These are phyloP conservation scores for Nicotiana attenuata DNA, from an alignment of 257 asterid species.

Conservation along the genomic window DNA sequence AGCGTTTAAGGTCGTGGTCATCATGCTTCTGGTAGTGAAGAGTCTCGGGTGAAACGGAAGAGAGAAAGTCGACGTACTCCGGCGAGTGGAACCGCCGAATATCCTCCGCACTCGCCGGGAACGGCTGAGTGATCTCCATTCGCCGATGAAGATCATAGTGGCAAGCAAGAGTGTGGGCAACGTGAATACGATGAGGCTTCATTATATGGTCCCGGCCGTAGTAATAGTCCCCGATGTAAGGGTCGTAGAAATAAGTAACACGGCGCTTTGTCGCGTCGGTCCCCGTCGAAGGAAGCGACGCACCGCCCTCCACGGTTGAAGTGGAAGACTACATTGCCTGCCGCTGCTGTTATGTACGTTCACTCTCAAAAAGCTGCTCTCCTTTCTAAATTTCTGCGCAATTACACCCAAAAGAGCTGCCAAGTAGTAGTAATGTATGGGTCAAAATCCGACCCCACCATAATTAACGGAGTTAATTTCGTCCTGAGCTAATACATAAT, in stretches of 20 bases:
- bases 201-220: conserved; percentile 79
- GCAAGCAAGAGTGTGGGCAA: conserved; percentile 69
- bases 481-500: no score
- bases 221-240: conserved; percentile 60
- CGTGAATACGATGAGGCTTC: conserved; percentile 78
- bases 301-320: conserved; percentile 23
- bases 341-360: neutral
- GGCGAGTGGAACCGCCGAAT: conserved; percentile 57
- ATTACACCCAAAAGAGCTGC: no score
- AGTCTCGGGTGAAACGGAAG: conserved; percentile 52
- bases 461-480: no score
- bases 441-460: no score
- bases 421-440: no score
- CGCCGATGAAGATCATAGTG: conserved; percentile 60
- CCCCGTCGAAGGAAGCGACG: conserved; percentile 61
- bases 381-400: no score
- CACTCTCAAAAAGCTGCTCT: neutral
- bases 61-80: conserved; percentile 61
- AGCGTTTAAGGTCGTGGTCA: conserved; percentile 44
- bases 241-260: conserved; percentile 75
- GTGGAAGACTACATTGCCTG: conserved; percentile 26
- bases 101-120: conserved; percentile 48
- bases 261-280: conserved; percentile 72
- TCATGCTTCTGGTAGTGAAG: conserved; percentile 36
- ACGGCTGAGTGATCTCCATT: conserved; percentile 62